phyloP scores from a whole-genome alignment of 495 filamentous ascomycete genomes.

The Penicillium steckii region DNA sequence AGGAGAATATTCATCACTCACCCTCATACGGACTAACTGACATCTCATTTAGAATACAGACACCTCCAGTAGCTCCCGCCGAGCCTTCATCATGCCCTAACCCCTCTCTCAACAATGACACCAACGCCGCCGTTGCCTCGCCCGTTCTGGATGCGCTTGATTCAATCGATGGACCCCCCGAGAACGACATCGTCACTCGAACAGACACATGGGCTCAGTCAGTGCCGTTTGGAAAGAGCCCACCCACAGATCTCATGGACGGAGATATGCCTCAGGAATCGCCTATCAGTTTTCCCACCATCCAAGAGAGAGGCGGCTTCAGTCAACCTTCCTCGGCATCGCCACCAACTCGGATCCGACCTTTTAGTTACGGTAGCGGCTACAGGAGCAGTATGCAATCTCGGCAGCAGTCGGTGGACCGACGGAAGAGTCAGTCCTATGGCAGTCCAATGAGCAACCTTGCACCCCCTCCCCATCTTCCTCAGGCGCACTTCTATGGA shows the following conservation, averaged over 20 bases:
- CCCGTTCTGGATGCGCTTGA: slow-evolving; percentile 45
- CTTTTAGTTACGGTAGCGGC: slow-evolving; percentile 45
- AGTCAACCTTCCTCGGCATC: slow-evolving; percentile 51
- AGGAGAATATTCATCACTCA: not conserved
- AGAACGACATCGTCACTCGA: slow-evolving; percentile 35
- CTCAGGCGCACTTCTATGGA: slow-evolving; percentile 70
- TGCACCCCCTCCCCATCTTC: slow-evolving; percentile 77
- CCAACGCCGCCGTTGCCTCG: slow-evolving; percentile 34
- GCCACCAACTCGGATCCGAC: slow-evolving; percentile 43
- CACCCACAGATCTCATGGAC: slow-evolving; percentile 44
- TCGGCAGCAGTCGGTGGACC: slow-evolving; percentile 41
- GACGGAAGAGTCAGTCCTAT: slow-evolving; percentile 46
- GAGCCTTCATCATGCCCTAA: slow-evolving; percentile 39
- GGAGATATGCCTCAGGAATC: slow-evolving; percentile 44
- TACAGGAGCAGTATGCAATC: slow-evolving; percentile 37
- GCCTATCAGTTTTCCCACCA: slow-evolving; percentile 39
- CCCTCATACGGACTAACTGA: not conserved
- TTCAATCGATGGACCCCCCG: slow-evolving; percentile 29
- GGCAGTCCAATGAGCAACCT: slow-evolving; percentile 42
- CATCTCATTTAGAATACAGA: slow-evolving; percentile 21
- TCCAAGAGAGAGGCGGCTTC: slow-evolving; percentile 45
- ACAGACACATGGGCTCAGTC: slow-evolving; percentile 51
- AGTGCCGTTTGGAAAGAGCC: slow-evolving; percentile 50
- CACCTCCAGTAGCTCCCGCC: slow-evolving; percentile 24
- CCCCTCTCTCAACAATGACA: slow-evolving; percentile 25